Conservation (phyloP, 2,329 filamentous ascomycete genomes). For the Diplodia intermedia region DNA sequence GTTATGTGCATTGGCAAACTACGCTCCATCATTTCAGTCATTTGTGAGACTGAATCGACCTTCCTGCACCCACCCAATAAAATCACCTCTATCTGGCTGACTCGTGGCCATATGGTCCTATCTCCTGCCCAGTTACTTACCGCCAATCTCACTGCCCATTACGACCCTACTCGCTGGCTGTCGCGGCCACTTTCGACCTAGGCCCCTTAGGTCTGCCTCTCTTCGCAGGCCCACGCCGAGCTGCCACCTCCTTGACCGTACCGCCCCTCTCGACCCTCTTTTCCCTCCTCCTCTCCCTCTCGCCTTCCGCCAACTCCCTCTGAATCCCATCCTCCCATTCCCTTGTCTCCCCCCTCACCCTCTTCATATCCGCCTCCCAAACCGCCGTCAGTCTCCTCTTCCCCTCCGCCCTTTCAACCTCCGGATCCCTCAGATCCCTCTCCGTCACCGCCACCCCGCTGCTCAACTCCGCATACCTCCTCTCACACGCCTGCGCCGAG, state of each 20-base stretch:
- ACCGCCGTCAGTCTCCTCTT: not conserved
- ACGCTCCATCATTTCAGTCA: not conserved
- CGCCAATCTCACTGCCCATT: too few species aligned
- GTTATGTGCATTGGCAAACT: not conserved
- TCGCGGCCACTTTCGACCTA: too few species aligned
- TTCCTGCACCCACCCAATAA: not conserved
- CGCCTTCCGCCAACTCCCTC: not conserved
- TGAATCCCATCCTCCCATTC: conserved; percentile 1
- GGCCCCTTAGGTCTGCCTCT: not conserved
- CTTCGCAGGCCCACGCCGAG: not conserved
- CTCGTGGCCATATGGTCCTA: too few species aligned
- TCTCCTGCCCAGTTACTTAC: not conserved
- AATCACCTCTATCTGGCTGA: not conserved
- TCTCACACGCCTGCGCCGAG: conserved; percentile 14
- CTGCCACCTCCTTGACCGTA: not conserved
- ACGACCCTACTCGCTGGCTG: too few species aligned
- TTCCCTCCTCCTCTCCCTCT: conserved; percentile 3
- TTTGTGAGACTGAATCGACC: not conserved
- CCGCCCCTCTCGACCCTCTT: not conserved
- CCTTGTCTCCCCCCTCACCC: not conserved
- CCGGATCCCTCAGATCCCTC: not conserved
- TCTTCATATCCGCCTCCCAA: not conserved
- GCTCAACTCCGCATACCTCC: conserved; percentile 1
- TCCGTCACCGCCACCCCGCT: not conserved
- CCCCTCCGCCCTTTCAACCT: not conserved